Evolutionary conservation across 176 grass and related monocot genomes (phyloP).

Genomic region (Saccharum spontaneum): DNA sequence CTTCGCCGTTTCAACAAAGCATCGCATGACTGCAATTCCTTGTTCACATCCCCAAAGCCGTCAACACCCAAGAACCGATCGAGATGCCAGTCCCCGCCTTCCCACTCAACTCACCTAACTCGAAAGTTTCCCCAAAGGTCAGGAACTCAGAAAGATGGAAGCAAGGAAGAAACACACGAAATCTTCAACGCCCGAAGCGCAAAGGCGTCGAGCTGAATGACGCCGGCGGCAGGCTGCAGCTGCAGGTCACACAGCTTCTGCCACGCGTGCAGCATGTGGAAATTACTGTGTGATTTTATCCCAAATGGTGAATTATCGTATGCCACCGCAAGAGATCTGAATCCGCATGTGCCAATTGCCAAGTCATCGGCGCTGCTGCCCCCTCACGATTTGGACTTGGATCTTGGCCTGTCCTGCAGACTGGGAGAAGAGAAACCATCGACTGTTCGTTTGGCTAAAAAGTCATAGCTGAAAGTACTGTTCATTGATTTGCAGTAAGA

Average conservation of each 20-base stretch:
- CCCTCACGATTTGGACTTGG: background rate
- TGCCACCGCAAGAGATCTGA: no score
- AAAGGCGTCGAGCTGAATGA: background rate
- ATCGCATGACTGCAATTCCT: background rate
- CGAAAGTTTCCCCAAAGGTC: background rate
- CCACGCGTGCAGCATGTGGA: background rate
- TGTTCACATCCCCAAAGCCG: background rate
- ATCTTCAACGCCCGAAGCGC: slow-evolving; percentile 25
- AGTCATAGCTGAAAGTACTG: no score
- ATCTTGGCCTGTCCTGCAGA: background rate
- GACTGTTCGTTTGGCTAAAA: no score
- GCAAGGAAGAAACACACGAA: background rate
- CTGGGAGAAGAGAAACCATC: background rate
- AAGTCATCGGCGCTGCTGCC: background rate
- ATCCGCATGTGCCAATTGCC: no score
- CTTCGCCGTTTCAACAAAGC: background rate
- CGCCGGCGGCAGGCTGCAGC: background rate
- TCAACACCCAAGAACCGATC: background rate
- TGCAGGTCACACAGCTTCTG: background rate
- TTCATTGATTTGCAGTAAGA: no score
- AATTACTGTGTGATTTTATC: background rate
- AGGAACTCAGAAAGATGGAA: background rate
- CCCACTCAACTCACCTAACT: background rate
- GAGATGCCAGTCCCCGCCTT: background rate
- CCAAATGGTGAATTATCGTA: background rate